phyloP scores from a whole-genome alignment of 129 eudicot species.

The Silybum marianum region DNA sequence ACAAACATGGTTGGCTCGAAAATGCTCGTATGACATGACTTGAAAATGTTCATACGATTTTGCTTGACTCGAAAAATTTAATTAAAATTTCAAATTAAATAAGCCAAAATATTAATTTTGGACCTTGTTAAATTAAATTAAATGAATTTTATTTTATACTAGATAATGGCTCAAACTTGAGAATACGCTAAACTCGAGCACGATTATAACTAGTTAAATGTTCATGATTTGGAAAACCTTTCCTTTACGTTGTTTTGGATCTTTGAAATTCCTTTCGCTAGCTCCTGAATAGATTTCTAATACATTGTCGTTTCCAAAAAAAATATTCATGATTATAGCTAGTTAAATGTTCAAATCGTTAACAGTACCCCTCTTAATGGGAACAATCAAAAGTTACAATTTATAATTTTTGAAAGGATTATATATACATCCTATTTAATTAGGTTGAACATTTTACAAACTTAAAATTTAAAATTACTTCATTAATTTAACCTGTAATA shows the following conservation, averaged over 20 bases:
- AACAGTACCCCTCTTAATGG: neutral
- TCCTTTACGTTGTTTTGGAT: too few species aligned
- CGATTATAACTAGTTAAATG: neutral
- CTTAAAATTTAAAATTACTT: neutral
- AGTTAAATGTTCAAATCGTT: neutral
- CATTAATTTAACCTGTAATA: neutral
- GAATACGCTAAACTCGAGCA: neutral
- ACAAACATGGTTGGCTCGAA: neutral
- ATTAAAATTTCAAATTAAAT: neutral
- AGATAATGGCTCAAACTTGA: neutral
- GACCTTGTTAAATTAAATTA: too few species aligned
- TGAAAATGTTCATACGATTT: neutral
- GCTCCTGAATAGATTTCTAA: too few species aligned
- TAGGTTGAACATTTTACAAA: neutral
- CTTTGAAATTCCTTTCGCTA: too few species aligned
- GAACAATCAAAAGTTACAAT: neutral
- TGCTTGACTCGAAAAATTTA: neutral
- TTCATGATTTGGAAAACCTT: too few species aligned
- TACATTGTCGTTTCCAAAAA: too few species aligned
- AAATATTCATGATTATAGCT: neutral
- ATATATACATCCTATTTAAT: neutral
- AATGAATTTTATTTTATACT: too few species aligned
- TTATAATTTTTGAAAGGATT: neutral
- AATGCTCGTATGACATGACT: too few species aligned
- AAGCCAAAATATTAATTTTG: too few species aligned